These are phyloP conservation scores for Leccinum longicurvipes DNA, from an alignment of 768 basidiomycete genomes.

Conservation along the genomic window DNA sequence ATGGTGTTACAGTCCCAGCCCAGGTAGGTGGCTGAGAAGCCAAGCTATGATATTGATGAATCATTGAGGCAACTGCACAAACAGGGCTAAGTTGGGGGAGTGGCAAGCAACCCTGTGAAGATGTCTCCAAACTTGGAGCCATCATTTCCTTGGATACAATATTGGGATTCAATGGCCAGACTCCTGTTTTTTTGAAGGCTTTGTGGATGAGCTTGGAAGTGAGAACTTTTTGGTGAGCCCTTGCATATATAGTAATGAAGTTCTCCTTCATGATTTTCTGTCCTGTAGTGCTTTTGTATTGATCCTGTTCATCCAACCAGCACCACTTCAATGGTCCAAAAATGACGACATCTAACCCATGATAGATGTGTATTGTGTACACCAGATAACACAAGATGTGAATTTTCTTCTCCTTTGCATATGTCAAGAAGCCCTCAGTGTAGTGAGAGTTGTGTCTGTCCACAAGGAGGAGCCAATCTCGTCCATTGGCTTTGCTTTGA, in stretches of 20 bases:
- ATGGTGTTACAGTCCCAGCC: no score
- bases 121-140: background rate
- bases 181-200: background rate
- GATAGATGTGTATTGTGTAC: no score
- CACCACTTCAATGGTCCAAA: background rate
- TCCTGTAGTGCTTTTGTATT: background rate
- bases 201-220: background rate
- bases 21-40: no score
- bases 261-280: background rate
- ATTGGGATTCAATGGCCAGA: background rate
- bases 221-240: background rate
- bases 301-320: background rate
- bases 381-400: background rate
- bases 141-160: background rate
- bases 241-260: background rate
- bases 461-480: background rate
- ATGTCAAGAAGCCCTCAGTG: background rate
- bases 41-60: no score
- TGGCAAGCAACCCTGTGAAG: background rate
- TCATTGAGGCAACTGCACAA: background rate
- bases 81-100: background rate
- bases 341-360: background rate
- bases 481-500: background rate
- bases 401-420: background rate
- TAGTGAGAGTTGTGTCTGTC: background rate